Evolutionary conservation across 2,329 filamentous ascomycete genomes (phyloP).

Genomic region (Aureobasidium sp.): DNA sequence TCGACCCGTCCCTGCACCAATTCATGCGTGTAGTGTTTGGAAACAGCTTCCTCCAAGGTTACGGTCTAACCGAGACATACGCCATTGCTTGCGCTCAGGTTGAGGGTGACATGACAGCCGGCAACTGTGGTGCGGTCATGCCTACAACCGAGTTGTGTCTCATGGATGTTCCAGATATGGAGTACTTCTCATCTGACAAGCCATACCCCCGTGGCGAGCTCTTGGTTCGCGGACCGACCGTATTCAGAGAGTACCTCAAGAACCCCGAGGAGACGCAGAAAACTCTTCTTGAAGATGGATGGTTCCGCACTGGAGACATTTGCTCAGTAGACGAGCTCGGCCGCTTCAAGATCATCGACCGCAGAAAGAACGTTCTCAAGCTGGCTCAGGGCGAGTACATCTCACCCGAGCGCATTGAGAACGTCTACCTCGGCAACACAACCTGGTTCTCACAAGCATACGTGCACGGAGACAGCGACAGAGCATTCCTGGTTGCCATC

Average conservation of each 20-base stretch:
- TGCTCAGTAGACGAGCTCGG: constrained; percentile 75
- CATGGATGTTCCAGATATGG: constrained; percentile 84
- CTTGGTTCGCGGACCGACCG: constrained; percentile 66
- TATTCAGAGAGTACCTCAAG: constrained; percentile 84
- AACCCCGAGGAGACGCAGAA: constrained; percentile 81
- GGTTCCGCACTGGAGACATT: constrained; percentile 96
- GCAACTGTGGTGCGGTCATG: constrained; percentile 71
- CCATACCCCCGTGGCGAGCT: constrained; percentile 86
- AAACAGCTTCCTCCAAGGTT: constrained; percentile 75
- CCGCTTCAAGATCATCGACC: constrained; percentile 87
- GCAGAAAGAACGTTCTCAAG: constrained; percentile 99
- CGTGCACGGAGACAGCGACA: constrained; percentile 79
- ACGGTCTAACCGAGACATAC: constrained; percentile 90
- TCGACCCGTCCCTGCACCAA: constrained; percentile 79
- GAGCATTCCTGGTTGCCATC: constrained; percentile 74
- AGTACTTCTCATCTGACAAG: constrained; percentile 80
- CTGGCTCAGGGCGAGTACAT: constrained; percentile 97
- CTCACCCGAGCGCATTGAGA: constrained; percentile 93
- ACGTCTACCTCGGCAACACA: constrained; percentile 77
- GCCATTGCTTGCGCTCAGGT: constrained; percentile 65
- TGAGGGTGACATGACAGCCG: constrained; percentile 60
- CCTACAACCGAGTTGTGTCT: constrained; percentile 67
- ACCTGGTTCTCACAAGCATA: constrained; percentile 71
- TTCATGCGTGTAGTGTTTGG: constrained; percentile 80
- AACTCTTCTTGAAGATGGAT: constrained; percentile 75